Evolutionary conservation across 2,329 filamentous ascomycete genomes (phyloP).

Genomic region (Fusarium duplospermum): DNA sequence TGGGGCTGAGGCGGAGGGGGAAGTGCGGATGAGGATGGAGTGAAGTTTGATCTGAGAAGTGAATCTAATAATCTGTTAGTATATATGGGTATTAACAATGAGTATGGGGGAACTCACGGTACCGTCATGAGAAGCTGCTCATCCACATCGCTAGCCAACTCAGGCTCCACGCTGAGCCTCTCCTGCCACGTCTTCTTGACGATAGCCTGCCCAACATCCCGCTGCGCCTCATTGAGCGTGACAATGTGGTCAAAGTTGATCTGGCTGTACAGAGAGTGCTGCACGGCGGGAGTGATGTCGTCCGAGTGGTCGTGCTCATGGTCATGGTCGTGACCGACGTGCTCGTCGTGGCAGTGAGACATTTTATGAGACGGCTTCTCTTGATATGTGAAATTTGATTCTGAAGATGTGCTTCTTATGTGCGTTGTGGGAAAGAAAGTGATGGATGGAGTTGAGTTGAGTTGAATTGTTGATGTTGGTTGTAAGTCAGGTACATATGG

Average conservation of each 20-base stretch:
- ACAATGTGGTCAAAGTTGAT: conserved; percentile 88
- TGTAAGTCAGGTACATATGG: conserved; percentile 32
- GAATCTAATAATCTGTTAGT: conserved; percentile 68
- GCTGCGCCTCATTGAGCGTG: conserved; percentile 83
- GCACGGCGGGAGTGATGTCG: conserved; percentile 90
- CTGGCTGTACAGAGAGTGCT: conserved; percentile 90
- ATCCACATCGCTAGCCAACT: conserved; percentile 87
- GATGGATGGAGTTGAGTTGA: not conserved
- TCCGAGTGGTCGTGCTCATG: conserved; percentile 86
- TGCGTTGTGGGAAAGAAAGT: not conserved
- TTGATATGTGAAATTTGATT: not conserved
- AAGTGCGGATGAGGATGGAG: conserved; percentile 86
- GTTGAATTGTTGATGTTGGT: conserved; percentile 22
- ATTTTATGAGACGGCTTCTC: conserved; percentile 40
- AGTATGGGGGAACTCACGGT: conserved; percentile 70
- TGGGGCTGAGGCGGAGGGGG: conserved; percentile 76
- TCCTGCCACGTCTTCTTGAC: conserved; percentile 94
- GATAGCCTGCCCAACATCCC: conserved; percentile 77
- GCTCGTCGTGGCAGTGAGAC: conserved; percentile 65
- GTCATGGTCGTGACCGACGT: conserved; percentile 64
- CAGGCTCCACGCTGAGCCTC: conserved; percentile 75
- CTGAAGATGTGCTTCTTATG: not conserved
- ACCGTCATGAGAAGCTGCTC: conserved; percentile 94
- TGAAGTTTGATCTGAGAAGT: conserved; percentile 94
- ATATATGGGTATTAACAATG: too few relatives aligned